Evolutionary conservation across 176 grass and related monocot species (phyloP), one percentile per base, ranked within the genome.

Genomic region (Avena eriantha): DNA sequence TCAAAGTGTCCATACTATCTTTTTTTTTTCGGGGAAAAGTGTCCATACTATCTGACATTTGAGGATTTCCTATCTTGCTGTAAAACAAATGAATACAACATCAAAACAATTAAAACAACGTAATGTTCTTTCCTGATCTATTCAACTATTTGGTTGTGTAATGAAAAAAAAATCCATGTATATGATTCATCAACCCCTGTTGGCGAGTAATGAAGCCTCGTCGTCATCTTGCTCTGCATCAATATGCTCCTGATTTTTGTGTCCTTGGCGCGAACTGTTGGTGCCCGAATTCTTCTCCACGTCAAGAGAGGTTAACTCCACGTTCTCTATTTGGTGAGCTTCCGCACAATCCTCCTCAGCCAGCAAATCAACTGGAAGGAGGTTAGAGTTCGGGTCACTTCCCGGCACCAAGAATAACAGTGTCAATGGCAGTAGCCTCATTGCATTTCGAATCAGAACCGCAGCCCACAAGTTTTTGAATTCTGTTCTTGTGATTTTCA

Each of bases 391-490:
- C 1, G 77, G 89, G 43, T 95, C 91, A 80, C 88, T 91, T 84
- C 59, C 81, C 2, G 93, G 93, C 55, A 97, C 79, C 80, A 97
- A 87, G 86, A 91, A 95, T 57, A 97, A 21, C 72, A 97, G 84
- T 35, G 87, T 39, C 69, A 97, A 39, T 66, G 95, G 95, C 4
- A 97, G 70, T 16, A 93, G 59, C 56, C 95, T 84, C 95, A 91
- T 91, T 12, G 80, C 33, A 82, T 95, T 97, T 26, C 95, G 89
- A 57, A 95, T 81, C 33, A 95, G 10, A 56, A 97, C 88, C 2
- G 95, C 95, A 19, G 79, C 89, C 95, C 95, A 97, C 11, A 97
- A 82, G 78, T 97, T 97, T 29, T 79, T 73, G 69, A 97, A 97
- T 77, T 97, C 93, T 74, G 68, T 92, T 77, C 93, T 85, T 33